Conservation (phyloP, 1,284 basidiomycete species). For the Cutaneotrichosporon curvatum region DNA sequence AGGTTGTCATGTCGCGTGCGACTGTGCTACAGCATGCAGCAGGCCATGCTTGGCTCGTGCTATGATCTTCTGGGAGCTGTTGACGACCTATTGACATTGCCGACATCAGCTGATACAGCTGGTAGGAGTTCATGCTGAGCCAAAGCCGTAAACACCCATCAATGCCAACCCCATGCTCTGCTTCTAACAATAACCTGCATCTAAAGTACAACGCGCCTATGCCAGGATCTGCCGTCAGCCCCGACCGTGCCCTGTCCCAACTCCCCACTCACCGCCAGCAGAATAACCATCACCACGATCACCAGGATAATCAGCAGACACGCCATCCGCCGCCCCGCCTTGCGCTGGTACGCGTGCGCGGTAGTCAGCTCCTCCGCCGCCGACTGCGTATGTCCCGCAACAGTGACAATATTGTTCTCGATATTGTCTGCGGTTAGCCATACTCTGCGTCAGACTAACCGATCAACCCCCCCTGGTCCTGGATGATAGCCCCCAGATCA, state of each 20-base stretch:
- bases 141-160: not conserved
- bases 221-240: conserved; percentile 16
- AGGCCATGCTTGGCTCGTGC: too few species aligned
- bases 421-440: conserved; percentile 71
- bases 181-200: too few species aligned
- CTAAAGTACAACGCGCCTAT: not conserved
- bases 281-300: conserved; percentile 79
- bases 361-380: conserved; percentile 82
- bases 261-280: conserved; percentile 69
- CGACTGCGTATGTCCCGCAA: conserved; percentile 73
- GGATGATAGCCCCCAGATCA: conserved; percentile 88
- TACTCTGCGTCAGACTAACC: conserved; percentile 53
- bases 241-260: not conserved
- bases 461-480: conserved; percentile 90
- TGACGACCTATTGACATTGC: not conserved
- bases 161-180: too few species aligned
- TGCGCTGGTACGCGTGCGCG: conserved; percentile 90
- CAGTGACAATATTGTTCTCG: conserved; percentile 84
- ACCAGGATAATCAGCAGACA: conserved; percentile 84
- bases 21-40: too few species aligned
- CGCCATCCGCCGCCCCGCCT: conserved; percentile 79
- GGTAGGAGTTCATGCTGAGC: not conserved
- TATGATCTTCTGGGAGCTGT: too few species aligned
- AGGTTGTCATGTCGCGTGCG: too few species aligned
- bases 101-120: not conserved